These are phyloP conservation scores for Syzygium malaccense DNA, from an alignment of 441 rosid genomes.

Conservation along the genomic window DNA sequence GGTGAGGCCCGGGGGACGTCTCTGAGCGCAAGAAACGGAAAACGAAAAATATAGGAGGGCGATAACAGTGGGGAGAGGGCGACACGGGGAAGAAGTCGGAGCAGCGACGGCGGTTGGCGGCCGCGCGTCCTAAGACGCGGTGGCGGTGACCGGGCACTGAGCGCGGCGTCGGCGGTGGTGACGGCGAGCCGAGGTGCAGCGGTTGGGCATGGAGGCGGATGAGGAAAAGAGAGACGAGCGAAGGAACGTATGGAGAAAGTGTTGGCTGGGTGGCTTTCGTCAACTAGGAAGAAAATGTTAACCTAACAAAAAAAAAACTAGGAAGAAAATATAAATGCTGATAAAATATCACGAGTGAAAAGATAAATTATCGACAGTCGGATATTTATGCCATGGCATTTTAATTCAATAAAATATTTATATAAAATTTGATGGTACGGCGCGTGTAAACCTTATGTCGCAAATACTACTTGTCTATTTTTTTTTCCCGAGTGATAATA, in stretches of 20 bases:
- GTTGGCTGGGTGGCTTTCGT: not conserved
- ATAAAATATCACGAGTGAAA: fast-evolving
- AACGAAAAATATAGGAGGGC: not conserved
- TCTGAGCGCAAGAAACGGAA: not conserved
- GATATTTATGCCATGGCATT: not conserved
- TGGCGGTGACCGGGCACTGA: not conserved
- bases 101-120: not conserved
- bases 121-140: no score
- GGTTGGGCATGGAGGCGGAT: no score
- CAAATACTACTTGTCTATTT: no score
- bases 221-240: no score
- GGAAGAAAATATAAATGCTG: not conserved
- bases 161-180: not conserved
- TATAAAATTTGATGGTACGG: not conserved
- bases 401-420: no score
- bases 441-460: no score
- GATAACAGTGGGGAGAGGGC: no score
- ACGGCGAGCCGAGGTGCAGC: not conserved
- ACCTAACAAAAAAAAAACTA: no score
- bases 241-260: no score
- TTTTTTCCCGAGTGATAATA: no score
- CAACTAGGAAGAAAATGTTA: not conserved
- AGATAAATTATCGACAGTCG: no score
- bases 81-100: not conserved
- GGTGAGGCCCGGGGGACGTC: not conserved